Conservation (phyloP, 306 rosid species). For the Betula pendula region DNA sequence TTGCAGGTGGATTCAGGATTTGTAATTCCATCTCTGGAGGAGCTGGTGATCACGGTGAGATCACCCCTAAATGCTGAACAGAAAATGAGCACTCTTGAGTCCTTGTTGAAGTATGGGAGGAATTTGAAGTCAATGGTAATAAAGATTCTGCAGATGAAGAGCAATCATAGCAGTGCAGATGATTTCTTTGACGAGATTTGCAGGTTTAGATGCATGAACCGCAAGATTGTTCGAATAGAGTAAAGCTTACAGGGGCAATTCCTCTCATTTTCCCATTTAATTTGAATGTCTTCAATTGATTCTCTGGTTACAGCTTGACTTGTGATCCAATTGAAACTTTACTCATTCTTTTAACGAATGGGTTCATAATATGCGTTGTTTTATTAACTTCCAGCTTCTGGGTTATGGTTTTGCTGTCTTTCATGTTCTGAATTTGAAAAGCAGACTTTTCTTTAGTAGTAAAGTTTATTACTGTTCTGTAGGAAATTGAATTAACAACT, state of each 20-base stretch:
- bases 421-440: not conserved
- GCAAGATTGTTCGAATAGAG: constrained; percentile 67
- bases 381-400: not conserved
- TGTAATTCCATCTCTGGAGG: constrained; percentile 80
- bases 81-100: constrained; percentile 87
- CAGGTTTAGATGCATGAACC: constrained; percentile 66
- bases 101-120: constrained; percentile 71
- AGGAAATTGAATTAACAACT: too few species aligned
- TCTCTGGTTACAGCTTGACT: constrained; percentile 35
- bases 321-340: constrained; percentile 26
- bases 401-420: constrained; percentile 19
- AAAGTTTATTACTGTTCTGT: too few species aligned
- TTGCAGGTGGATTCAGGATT: constrained; percentile 74
- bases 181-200: constrained; percentile 92
- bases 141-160: constrained; percentile 92
- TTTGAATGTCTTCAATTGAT: constrained; percentile 21
- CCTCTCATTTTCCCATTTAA: constrained; percentile 11
- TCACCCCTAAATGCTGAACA: constrained; percentile 96
- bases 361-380: not conserved
- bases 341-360: constrained; percentile 15
- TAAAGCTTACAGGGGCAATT: constrained; percentile 26
- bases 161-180: constrained; percentile 81
- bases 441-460: too few species aligned
- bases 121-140: constrained; percentile 68
- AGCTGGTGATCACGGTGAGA: constrained; percentile 72